Conservation (phyloP, 352 stramenopile species). For the Phytophthora hibernalis region DNA sequence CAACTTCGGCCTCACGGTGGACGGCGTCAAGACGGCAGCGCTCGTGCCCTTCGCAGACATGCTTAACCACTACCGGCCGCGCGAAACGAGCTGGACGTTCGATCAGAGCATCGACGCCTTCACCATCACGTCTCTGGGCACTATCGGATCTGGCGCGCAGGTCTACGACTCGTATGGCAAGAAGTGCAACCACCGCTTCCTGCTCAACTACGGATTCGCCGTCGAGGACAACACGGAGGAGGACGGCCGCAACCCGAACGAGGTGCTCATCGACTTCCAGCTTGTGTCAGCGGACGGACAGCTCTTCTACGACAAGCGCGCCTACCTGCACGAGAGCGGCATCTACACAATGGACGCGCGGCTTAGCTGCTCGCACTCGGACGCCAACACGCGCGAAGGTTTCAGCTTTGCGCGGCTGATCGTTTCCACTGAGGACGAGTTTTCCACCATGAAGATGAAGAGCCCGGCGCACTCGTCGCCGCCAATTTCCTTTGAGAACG, state of each 20-base stretch:
- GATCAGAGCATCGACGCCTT: constrained; percentile 86
- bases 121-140: constrained; percentile 90
- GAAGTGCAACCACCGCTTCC: constrained; percentile 99
- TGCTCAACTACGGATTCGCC: constrained; percentile 99
- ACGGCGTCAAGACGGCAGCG: constrained; percentile 96
- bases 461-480: constrained; percentile 79
- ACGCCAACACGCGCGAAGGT: constrained; percentile 86
- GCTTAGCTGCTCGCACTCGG: constrained; percentile 85
- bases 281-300: constrained; percentile 64
- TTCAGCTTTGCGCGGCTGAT: constrained; percentile 89
- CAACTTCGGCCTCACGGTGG: constrained; percentile 99
- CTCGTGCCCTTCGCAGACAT: constrained; percentile 99
- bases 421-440: constrained; percentile 85
- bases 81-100: constrained; percentile 97
- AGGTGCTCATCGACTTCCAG: constrained; percentile 93
- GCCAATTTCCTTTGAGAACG: constrained; percentile 87
- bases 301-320: constrained; percentile 87
- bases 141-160: constrained; percentile 86
- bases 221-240: constrained; percentile 98
- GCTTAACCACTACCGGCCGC: constrained; percentile 99
- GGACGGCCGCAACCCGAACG: constrained; percentile 98
- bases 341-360: constrained; percentile 90
- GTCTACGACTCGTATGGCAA: constrained; percentile 99
- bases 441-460: constrained; percentile 84
- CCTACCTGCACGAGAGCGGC: constrained; percentile 86